Percentiles rank a stretch among this genome's conserved stretches.
Conservation (phyloP, 139 green algal species). For the Volvox africanus region DNA sequence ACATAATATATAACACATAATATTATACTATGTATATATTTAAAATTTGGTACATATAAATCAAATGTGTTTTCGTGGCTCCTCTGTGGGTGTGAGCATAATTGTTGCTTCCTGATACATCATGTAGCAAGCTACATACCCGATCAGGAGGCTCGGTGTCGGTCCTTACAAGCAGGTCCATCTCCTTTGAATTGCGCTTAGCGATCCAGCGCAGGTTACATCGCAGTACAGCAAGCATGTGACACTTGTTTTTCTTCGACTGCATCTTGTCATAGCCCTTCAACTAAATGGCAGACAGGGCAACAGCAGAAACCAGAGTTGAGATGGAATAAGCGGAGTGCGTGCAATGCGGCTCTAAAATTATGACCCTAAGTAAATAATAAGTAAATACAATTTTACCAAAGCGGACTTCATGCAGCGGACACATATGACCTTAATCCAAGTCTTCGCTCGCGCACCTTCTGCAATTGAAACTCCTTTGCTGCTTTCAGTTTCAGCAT, state of each 20-base stretch:
- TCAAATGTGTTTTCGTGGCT: too few relatives aligned
- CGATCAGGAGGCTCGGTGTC: slow-evolving; percentile 35
- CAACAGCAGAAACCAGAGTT: background rate
- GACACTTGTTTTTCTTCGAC: slow-evolving; percentile 5
- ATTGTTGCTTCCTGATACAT: too few relatives aligned
- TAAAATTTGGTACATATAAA: background rate
- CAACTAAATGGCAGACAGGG: background rate
- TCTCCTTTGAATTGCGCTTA: slow-evolving; percentile 24
- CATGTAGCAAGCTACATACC: background rate
- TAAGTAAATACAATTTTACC: too few relatives aligned
- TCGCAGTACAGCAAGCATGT: slow-evolving; percentile 21
- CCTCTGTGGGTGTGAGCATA: too few relatives aligned
- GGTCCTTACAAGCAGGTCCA: slow-evolving; percentile 42
- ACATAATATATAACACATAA: background rate
- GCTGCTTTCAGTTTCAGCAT: too few relatives aligned
- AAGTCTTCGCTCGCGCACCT: too few relatives aligned
- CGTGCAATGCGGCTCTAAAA: background rate
- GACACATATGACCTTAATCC: too few relatives aligned
- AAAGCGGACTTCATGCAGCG: too few relatives aligned
- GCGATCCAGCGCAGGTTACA: slow-evolving; percentile 46
- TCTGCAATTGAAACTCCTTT: too few relatives aligned
- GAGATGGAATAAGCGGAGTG: background rate
- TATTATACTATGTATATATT: background rate
- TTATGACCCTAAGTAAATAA: too few relatives aligned
- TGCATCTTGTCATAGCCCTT: background rate